These are phyloP conservation scores for Pichia kluyveri DNA, from an alignment of 805 yeast genomes.

Conservation along the genomic window DNA sequence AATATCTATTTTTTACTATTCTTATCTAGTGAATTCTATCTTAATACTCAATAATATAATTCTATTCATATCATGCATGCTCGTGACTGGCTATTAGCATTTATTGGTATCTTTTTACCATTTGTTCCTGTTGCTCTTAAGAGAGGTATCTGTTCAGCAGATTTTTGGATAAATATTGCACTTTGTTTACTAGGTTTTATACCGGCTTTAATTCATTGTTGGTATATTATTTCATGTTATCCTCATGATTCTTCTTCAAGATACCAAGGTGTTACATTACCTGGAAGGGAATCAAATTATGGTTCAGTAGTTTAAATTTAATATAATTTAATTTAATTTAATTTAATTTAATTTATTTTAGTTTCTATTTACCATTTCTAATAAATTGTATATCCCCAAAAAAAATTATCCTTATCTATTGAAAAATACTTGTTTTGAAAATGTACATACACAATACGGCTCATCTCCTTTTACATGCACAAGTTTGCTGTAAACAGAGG, in stretches of 20 bases:
- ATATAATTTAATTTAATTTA: background rate
- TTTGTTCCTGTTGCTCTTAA: constrained; percentile 65
- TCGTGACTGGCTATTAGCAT: constrained; percentile 49
- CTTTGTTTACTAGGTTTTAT: constrained; percentile 62
- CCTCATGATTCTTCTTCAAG: constrained; percentile 34
- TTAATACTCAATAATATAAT: too few species aligned
- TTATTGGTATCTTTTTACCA: constrained; percentile 60
- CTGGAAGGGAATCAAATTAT: constrained; percentile 28
- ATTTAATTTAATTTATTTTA: background rate
- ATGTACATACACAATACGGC: too few species aligned
- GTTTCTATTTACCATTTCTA: too few species aligned
- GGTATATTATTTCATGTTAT: constrained; percentile 69
- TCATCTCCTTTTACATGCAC: too few species aligned
- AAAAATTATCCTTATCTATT: background rate
- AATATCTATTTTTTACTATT: too few species aligned
- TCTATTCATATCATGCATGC: constrained; percentile 21
- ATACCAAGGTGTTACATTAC: constrained; percentile 26
- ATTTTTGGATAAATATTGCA: constrained; percentile 54
- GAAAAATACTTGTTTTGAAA: too few species aligned
- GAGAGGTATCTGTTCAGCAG: constrained; percentile 53
- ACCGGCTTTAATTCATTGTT: constrained; percentile 71
- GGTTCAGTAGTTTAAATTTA: constrained; percentile 17
- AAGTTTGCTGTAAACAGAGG: too few species aligned
- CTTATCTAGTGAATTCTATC: background rate
- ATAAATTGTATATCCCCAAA: too few species aligned